These are phyloP conservation scores for Colletotrichum sojae DNA, from an alignment of 2,329 filamentous ascomycete genomes.

Conservation along the genomic window DNA sequence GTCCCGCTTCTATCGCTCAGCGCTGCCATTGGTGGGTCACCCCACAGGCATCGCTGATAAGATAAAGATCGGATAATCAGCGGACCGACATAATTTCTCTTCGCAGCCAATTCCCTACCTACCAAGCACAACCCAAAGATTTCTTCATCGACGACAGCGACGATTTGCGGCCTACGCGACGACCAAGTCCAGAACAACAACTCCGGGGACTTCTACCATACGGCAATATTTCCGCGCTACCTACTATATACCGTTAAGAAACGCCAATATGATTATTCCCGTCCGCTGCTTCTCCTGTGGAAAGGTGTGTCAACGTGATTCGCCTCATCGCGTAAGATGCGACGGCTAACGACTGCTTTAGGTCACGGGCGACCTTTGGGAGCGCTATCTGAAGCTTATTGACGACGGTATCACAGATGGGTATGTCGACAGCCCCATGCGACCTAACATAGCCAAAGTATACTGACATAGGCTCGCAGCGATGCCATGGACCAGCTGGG, in stretches of 20 bases:
- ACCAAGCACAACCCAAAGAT: slow-evolving; percentile 15
- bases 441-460: background rate
- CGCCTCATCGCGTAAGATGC: slow-evolving; percentile 14
- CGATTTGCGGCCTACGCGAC: slow-evolving; percentile 16
- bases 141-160: slow-evolving; percentile 27
- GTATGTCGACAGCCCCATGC: slow-evolving; percentile 61
- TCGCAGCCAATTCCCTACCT: background rate
- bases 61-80: slow-evolving; percentile 37
- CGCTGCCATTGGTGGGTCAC: slow-evolving; percentile 37
- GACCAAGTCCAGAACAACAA: background rate
- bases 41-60: slow-evolving; percentile 38
- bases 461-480: slow-evolving; percentile 62
- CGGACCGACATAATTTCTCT: slow-evolving; percentile 40
- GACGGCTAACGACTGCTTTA: slow-evolving; percentile 58
- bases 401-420: slow-evolving; percentile 83
- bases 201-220: background rate
- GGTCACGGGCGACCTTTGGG: slow-evolving; percentile 98
- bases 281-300: slow-evolving; percentile 99
- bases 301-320: slow-evolving; percentile 76
- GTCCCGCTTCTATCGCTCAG: slow-evolving; percentile 37
- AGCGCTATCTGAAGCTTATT: slow-evolving; percentile 91
- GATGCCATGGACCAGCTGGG: slow-evolving; percentile 97
- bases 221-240: background rate
- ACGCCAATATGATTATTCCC: slow-evolving; percentile 91
- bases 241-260: background rate